Evolutionary conservation across 2,329 filamentous ascomycete species (phyloP).

Genomic region (Endocalyx cinctus): DNA sequence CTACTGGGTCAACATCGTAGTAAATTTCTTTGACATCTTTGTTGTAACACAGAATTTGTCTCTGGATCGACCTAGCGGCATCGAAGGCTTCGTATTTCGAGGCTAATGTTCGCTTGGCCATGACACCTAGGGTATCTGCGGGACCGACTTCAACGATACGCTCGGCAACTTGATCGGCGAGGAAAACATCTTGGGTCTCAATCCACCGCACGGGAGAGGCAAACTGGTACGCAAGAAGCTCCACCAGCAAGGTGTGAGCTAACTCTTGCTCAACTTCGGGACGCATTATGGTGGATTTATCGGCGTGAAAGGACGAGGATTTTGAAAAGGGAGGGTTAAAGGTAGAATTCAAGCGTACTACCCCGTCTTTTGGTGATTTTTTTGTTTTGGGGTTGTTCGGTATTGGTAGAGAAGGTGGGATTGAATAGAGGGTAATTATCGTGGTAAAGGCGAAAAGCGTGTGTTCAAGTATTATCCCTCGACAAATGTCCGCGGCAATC

Average conservation of each 20-base stretch:
- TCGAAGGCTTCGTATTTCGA: slow-evolving; percentile 99
- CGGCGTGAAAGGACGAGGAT: slow-evolving; percentile 13
- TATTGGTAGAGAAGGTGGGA: too few relatives aligned
- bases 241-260: slow-evolving; percentile 94
- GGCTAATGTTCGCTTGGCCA: slow-evolving; percentile 92
- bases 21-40: slow-evolving; percentile 99
- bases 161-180: slow-evolving; percentile 92
- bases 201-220: slow-evolving; percentile 99
- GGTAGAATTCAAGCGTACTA: too few relatives aligned
- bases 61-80: slow-evolving; percentile 90
- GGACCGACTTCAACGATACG: slow-evolving; percentile 97
- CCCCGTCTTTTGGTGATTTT: too few relatives aligned
- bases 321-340: slow-evolving; percentile 5
- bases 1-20: slow-evolving; percentile 93
- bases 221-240: slow-evolving; percentile 98
- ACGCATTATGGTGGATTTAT: slow-evolving; percentile 63
- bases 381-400: too few relatives aligned
- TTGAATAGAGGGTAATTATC: too few relatives aligned
- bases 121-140: slow-evolving; percentile 91
- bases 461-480: too few relatives aligned
- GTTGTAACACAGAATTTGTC: slow-evolving; percentile 98
- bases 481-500: too few relatives aligned
- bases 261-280: slow-evolving; percentile 99
- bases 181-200: slow-evolving; percentile 99
- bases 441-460: too few relatives aligned